Evolutionary conservation across 2,329 filamentous ascomycete genomes (phyloP), one percentile per base, ranked within the genome.

Genomic region (Colletotrichum euphorbiae): DNA sequence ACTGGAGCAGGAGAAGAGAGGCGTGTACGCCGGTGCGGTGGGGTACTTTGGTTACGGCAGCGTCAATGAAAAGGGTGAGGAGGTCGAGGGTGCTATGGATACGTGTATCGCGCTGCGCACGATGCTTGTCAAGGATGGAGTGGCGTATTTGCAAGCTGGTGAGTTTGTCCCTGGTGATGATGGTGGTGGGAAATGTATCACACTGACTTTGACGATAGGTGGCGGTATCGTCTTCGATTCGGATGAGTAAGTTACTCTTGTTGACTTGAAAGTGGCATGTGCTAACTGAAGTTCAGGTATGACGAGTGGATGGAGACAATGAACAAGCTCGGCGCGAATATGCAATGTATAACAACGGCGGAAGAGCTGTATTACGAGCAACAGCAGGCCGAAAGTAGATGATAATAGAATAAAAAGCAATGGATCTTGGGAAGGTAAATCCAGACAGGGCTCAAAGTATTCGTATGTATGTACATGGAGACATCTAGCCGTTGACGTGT

Each of bases 201-300:
- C 13, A 40, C 54, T 70, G 31, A 69, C 45, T 33, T 56, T 36
- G 9, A 11, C 21, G 33, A 48, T 61, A 88, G 87, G 92, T 13
- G 94, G 94, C 40, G 94, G 94, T 33, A 97, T 98, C 75, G 94
- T 97, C 48, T 97, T 95, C 76, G 96, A 98, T 80, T 97, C 93
- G 45, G 94, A 97, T 76, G 91, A 86, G 73, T 69, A 40, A 62
- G 67, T 62, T 4, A 17, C n/a, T 9, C 7, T 4, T 5, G 28
- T 3, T 15, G 0, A 0, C 4, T 13, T 11, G 28, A 2, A 28
- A 15, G 11, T 3, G n/a, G 24, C 36, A 17, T 12, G 12, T 28
- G 38, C 62, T 67, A 19, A 67, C 56, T 17, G 8, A 12, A 7
- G 1, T 6, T 3, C 8, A 67, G 67, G 13, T 91, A 98, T 71